Percentiles rank a stretch among this genome's conserved stretches.
These are phyloP conservation scores for Phellopilus nigrolimitatus DNA, from an alignment of 1,284 basidiomycete species.

Conservation along the genomic window DNA sequence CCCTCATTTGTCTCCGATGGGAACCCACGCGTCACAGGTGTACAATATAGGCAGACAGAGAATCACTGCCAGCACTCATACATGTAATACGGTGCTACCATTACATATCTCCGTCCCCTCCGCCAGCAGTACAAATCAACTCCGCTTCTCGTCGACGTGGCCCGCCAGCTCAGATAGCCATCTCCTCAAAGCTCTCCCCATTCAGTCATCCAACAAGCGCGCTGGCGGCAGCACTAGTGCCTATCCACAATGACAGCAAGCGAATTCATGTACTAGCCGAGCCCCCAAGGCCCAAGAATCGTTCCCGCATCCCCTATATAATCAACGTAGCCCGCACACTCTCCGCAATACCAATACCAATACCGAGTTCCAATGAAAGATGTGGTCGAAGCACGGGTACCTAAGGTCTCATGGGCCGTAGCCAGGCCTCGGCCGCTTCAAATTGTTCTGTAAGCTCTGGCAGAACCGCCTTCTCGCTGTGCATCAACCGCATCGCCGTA, in stretches of 20 bases:
- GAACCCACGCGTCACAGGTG: not conserved
- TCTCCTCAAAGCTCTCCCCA: constrained; percentile 5
- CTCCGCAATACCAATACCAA: not conserved
- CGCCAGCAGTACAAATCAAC: too few relatives aligned
- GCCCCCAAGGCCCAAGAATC: not conserved
- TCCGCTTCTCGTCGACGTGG: not conserved
- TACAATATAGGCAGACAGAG: not conserved
- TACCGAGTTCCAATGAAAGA: not conserved
- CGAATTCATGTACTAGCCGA: not conserved
- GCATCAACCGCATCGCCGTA: constrained; percentile 82
- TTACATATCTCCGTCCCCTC: not conserved
- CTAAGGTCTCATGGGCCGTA: constrained; percentile 86
- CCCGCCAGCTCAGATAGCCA: constrained; percentile 7
- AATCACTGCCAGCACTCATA: too few relatives aligned
- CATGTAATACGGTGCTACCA: not conserved
- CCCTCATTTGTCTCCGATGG: too few relatives aligned
- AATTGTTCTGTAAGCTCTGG: constrained; percentile 89
- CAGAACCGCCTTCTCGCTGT: constrained; percentile 75
- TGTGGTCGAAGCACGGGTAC: constrained; percentile 16
- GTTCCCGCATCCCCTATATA: too few relatives aligned
- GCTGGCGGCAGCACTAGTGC: not conserved
- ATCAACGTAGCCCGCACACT: too few relatives aligned
- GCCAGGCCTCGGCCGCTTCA: constrained; percentile 90
- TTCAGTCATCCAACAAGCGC: not conserved
- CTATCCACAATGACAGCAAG: too few relatives aligned